A percentile compares a stretch with the other conserved stretches of the same genome.
phyloP scores from a whole-genome alignment of 495 filamentous ascomycete species.

The Trichoderma asperelloides region DNA sequence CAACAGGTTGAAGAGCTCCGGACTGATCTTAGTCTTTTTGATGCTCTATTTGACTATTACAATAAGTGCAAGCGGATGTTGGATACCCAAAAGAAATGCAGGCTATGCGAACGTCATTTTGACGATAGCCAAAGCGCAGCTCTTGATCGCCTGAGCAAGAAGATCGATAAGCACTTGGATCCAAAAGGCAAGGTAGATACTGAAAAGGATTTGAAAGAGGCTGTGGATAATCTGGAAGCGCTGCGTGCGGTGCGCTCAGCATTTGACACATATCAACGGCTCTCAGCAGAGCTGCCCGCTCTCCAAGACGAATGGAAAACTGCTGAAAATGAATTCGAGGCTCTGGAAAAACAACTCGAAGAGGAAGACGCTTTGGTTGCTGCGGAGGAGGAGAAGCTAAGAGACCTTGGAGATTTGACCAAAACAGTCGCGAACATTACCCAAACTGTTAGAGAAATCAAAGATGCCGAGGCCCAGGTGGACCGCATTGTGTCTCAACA shows the following conservation, averaged over 20 bases:
- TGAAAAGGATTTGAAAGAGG: constrained; percentile 40
- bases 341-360: constrained; percentile 58
- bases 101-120: constrained; percentile 60
- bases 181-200: constrained; percentile 45
- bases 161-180: constrained; percentile 49
- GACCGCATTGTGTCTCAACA: constrained; percentile 62
- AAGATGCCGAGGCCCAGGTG: constrained; percentile 59
- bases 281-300: constrained; percentile 62
- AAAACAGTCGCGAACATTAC: constrained; percentile 70
- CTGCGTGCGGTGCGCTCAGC: constrained; percentile 52
- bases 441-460: constrained; percentile 61
- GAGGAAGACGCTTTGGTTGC: constrained; percentile 61
- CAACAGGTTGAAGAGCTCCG: constrained; percentile 50
- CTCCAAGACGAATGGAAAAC: constrained; percentile 52
- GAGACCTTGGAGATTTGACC: constrained; percentile 64
- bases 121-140: constrained; percentile 27
- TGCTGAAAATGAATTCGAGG: constrained; percentile 44
- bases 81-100: constrained; percentile 55
- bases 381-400: constrained; percentile 53
- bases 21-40: constrained; percentile 53
- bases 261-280: constrained; percentile 64
- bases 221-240: constrained; percentile 45
- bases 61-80: constrained; percentile 48
- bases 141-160: constrained; percentile 39
- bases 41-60: constrained; percentile 56